Percentiles rank a stretch among this genome's conserved stretches.
These are phyloP conservation scores for Scheffersomyces titani DNA, from an alignment of 1,139 yeast genomes.

Conservation along the genomic window DNA sequence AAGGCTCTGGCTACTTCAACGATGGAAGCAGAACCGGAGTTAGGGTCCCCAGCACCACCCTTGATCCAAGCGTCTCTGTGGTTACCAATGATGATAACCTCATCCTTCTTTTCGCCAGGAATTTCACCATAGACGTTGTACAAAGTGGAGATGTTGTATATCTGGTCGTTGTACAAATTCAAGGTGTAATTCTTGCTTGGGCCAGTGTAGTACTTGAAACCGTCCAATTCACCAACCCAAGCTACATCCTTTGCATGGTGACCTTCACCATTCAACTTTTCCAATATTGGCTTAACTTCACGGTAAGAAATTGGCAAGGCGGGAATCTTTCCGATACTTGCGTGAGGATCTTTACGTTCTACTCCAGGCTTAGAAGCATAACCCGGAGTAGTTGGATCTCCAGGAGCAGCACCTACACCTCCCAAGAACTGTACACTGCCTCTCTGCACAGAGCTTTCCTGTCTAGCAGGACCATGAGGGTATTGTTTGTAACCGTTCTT, in stretches of 20 bases:
- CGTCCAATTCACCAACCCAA: conserved; percentile 47
- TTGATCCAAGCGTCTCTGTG: conserved; percentile 58
- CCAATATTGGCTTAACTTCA: conserved; percentile 48
- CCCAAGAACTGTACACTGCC: conserved; percentile 84
- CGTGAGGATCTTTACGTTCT: conserved; percentile 43
- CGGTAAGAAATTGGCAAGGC: conserved; percentile 49
- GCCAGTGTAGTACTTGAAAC: conserved; percentile 43
- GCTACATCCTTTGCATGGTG: conserved; percentile 22
- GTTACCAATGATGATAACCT: conserved; percentile 47
- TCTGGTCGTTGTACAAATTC: conserved; percentile 45
- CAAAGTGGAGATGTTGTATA: conserved; percentile 42
- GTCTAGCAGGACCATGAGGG: conserved; percentile 50
- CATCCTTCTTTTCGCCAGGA: conserved; percentile 40
- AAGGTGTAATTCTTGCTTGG: conserved; percentile 47
- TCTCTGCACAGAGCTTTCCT: conserved; percentile 51
- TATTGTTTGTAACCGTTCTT: conserved; percentile 47
- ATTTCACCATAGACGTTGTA: conserved; percentile 50
- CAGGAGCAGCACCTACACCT: conserved; percentile 59
- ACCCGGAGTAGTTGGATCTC: conserved; percentile 91
- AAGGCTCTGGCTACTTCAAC: conserved; percentile 49
- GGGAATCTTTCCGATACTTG: conserved; percentile 47
- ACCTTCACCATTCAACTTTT: conserved; percentile 44
- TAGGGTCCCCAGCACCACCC: conserved; percentile 54
- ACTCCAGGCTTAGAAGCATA: conserved; percentile 64
- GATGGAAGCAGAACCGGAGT: conserved; percentile 45